phyloP scores from a whole-genome alignment of 805 yeast genomes.

The Candida schatavii region DNA sequence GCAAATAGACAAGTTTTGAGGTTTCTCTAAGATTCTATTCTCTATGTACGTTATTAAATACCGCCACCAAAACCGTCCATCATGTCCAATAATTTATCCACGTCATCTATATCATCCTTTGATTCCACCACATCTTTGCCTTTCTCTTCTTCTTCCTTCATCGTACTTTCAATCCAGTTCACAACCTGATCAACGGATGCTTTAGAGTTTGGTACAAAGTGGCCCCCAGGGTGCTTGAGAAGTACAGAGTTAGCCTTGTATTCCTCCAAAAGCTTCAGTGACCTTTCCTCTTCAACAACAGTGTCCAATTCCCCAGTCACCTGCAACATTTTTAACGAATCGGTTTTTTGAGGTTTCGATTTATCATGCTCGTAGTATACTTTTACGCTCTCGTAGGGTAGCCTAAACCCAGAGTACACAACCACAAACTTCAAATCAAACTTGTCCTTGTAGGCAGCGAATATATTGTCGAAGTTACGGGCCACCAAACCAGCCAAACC shows the following conservation, averaged over 20 bases:
- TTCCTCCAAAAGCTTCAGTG: slow-evolving; percentile 50
- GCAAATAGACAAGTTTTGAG: too few relatives aligned
- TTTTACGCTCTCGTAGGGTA: slow-evolving; percentile 27
- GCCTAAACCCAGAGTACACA: slow-evolving; percentile 64
- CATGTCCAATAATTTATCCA: slow-evolving; percentile 34
- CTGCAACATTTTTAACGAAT: slow-evolving; percentile 51
- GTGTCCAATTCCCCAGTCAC: slow-evolving; percentile 85
- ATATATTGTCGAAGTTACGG: slow-evolving; percentile 53
- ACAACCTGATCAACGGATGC: slow-evolving; percentile 36
- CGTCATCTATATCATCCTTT: slow-evolving; percentile 19
- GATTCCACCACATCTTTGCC: slow-evolving; percentile 6
- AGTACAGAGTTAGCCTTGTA: slow-evolving; percentile 49
- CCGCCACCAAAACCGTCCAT: slow-evolving; percentile 27
- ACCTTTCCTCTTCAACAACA: slow-evolving; percentile 72
- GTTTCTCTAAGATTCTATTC: too few relatives aligned
- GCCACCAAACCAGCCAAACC: slow-evolving; percentile 74
- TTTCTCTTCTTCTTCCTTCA: slow-evolving; percentile 6
- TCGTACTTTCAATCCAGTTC: slow-evolving; percentile 32
- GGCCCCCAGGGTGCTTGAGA: slow-evolving; percentile 93
- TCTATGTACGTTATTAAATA: too few relatives aligned
- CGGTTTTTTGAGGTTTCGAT: slow-evolving; percentile 12
- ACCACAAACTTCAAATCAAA: slow-evolving; percentile 62
- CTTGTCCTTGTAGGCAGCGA: slow-evolving; percentile 30
- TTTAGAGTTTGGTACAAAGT: slow-evolving; percentile 89
- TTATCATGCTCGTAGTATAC: slow-evolving; percentile 19